Evolutionary conservation across 768 basidiomycete genomes (phyloP), one percentile per base, ranked within the genome.

Genomic region (Dacryopinax primogenitus): DNA sequence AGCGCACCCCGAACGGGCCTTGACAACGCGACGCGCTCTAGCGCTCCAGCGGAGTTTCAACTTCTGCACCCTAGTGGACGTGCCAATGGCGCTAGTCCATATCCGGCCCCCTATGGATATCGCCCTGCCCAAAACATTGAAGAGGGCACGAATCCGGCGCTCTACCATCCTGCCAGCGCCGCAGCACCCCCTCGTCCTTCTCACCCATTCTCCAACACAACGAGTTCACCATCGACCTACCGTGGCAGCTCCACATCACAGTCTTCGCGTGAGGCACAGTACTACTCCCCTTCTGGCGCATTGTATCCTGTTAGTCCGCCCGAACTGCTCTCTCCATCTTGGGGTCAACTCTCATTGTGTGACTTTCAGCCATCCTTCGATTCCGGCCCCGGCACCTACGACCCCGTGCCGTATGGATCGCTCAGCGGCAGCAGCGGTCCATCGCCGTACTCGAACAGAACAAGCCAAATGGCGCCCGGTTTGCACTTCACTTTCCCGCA

Each of bases 61-160:
- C 26, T 58, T 58, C 51, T 58, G 51, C 51, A 58, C 51, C 51
- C 51, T 58, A 58, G 51, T 58, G 51, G 51, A 58, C 51, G 51
- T 58, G 51, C 51, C 51, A 30, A 58, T 30, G 51, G 32, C 51
- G 51, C 51, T 58, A 58, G 51, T 58, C 51, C 51, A 58, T 58
- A 58, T 58, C 30, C 12, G 51, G 51, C 51, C 12, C 23, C 51
- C 51, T 58, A 58, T 58, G 51, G 51, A 58, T 58, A 58, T 58
- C 51, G 51, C 51, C 51, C 23, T 30, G 30, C 51, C 23, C 51
- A 58, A 58, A 58, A 32, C 51, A 58, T 58, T 58, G 51, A 58
- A 58, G 51, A 58, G 51, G 51, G 30, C 51, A 15, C 51, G 32
- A 58, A 26, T 26, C 26, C 18, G 15, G 51, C 26, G 26, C 30